Percentiles rank a stretch among this genome's conserved stretches.
These are phyloP conservation scores for Fragilaria crotonensis DNA, from an alignment of 108 stramenopile species.

Conservation along the genomic window DNA sequence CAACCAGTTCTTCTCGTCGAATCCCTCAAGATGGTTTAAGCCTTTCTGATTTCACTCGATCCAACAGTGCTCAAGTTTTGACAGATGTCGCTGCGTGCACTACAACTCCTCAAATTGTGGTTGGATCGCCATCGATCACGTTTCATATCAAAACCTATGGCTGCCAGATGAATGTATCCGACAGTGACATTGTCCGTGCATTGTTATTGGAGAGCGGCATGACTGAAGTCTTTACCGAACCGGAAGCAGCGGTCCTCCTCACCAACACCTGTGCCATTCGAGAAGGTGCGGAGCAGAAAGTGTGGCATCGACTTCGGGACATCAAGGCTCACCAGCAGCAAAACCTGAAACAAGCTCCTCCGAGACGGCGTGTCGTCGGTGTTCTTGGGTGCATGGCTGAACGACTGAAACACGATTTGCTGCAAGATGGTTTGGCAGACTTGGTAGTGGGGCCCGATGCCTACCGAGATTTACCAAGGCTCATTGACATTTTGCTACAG, in stretches of 20 bases:
- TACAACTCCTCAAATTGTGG: background rate
- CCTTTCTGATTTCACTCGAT: slow-evolving; percentile 20
- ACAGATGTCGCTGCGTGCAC: background rate
- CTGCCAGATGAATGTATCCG: slow-evolving; percentile 98
- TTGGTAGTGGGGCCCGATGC: slow-evolving; percentile 97
- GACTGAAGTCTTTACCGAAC: slow-evolving; percentile 20
- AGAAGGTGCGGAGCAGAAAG: slow-evolving; percentile 96
- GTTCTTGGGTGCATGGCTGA: slow-evolving; percentile 99
- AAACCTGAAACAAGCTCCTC: slow-evolving; percentile 15
- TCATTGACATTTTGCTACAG: slow-evolving; percentile 51
- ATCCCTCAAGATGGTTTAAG: slow-evolving; percentile 34
- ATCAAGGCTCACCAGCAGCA: slow-evolving; percentile 33
- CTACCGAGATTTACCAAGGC: slow-evolving; percentile 92
- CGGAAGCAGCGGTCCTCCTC: slow-evolving; percentile 71
- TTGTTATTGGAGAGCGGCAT: slow-evolving; percentile 50
- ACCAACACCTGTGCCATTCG: slow-evolving; percentile 99
- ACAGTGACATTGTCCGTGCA: slow-evolving; percentile 90
- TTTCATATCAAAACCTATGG: slow-evolving; percentile 98
- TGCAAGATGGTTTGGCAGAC: slow-evolving; percentile 83
- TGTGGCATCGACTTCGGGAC: slow-evolving; percentile 81
- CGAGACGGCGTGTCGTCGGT: slow-evolving; percentile 71
- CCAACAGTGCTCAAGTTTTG: too few species aligned
- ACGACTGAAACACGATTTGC: slow-evolving; percentile 87
- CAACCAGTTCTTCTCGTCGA: background rate
- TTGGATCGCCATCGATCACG: slow-evolving; percentile 6